Evolutionary conservation across 2,329 filamentous ascomycete genomes (phyloP).

Genomic region (Aspergillus ustus): DNA sequence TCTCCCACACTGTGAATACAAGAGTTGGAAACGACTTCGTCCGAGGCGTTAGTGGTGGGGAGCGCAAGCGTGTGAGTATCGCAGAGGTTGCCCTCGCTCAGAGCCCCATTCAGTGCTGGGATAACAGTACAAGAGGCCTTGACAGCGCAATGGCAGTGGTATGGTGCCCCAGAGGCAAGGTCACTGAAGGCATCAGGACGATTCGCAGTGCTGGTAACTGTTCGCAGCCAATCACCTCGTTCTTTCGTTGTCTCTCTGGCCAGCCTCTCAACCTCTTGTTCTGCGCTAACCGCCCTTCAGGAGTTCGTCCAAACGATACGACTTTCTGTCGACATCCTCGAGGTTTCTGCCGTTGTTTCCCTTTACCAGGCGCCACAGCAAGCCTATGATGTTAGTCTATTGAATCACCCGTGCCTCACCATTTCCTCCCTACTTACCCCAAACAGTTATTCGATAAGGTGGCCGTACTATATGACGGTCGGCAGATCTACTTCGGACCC

Average conservation of each 20-base stretch:
- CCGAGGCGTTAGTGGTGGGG: neutral
- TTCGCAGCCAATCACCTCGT: no score
- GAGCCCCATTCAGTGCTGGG: neutral
- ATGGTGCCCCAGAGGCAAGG: neutral
- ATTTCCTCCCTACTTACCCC: neutral
- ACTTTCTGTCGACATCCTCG: neutral
- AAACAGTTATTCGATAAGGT: slow-evolving; percentile 3
- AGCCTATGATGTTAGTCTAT: slow-evolving; percentile 3
- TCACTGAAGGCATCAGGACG: neutral
- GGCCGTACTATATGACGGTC: slow-evolving; percentile 2
- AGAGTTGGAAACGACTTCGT: slow-evolving; percentile 13
- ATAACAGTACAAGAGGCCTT: slow-evolving; percentile 10
- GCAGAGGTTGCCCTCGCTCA: neutral
- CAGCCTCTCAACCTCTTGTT: neutral
- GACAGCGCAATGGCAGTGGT: slow-evolving; percentile 2
- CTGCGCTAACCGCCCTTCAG: neutral
- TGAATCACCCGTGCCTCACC: neutral
- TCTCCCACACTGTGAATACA: slow-evolving; percentile 15
- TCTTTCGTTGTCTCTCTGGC: neutral
- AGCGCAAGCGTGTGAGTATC: slow-evolving; percentile 8
- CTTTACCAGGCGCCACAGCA: slow-evolving; percentile 11
- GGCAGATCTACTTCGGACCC: slow-evolving; percentile 5
- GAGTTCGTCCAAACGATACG: neutral
- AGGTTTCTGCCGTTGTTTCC: neutral
- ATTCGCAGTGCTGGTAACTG: neutral